A percentile compares a stretch with the other conserved stretches of the same genome.
Evolutionary conservation across 1,284 basidiomycete genomes (phyloP).

Genomic region (Inonotus hispidus): DNA sequence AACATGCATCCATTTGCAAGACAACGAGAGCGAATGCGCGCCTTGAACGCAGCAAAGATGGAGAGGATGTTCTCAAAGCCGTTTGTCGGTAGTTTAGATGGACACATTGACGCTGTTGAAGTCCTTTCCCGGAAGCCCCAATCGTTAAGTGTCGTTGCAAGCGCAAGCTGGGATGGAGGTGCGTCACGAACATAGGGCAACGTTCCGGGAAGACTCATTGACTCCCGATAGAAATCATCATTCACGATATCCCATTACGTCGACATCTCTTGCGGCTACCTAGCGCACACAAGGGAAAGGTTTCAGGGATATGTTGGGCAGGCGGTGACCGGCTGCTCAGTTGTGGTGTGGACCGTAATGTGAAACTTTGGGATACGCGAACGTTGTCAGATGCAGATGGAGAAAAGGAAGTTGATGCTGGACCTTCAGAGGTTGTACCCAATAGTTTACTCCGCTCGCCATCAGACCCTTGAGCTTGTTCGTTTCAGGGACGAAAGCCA

Average conservation of each 20-base stretch:
- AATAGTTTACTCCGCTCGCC: not conserved
- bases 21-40: slow-evolving; percentile 89
- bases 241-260: slow-evolving; percentile 80
- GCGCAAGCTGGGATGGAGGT: slow-evolving; percentile 95
- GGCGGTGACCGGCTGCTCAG: slow-evolving; percentile 73
- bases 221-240: slow-evolving; percentile 61
- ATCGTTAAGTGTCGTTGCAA: slow-evolving; percentile 79
- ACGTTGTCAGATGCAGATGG: slow-evolving; percentile 24
- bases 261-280: slow-evolving; percentile 65
- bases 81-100: slow-evolving; percentile 87
- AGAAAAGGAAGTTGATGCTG: slow-evolving; percentile 27
- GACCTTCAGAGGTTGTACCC: slow-evolving; percentile 30
- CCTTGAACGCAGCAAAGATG: slow-evolving; percentile 94
- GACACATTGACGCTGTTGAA: slow-evolving; percentile 96
- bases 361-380: slow-evolving; percentile 82
- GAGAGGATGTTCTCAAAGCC: slow-evolving; percentile 97
- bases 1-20: slow-evolving; percentile 92
- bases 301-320: slow-evolving; percentile 78
- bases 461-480: not conserved
- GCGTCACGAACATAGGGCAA: slow-evolving; percentile 29
- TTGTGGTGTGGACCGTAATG: slow-evolving; percentile 86
- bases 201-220: not conserved
- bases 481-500: slow-evolving; percentile 48
- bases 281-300: slow-evolving; percentile 88
- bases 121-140: slow-evolving; percentile 76